Conservation (phyloP, 805 yeast species). For the Metschnikowia cubensis region DNA sequence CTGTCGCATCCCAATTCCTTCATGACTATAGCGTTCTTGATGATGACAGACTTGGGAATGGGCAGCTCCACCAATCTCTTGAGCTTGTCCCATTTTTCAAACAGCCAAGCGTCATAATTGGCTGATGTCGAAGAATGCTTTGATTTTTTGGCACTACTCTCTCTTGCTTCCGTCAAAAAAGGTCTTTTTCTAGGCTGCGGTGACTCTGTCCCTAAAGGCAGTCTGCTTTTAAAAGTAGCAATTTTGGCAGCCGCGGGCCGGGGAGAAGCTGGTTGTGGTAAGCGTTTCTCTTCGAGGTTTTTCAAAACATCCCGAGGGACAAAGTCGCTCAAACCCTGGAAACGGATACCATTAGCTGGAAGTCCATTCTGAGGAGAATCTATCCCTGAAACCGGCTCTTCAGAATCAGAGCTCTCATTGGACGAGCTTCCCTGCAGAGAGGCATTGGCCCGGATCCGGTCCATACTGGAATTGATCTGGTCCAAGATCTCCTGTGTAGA, state of each 20-base stretch:
- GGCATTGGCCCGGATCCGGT: conserved; percentile 5
- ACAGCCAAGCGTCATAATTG: conserved; percentile 23
- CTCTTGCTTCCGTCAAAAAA: background rate
- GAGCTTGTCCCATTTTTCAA: conserved; percentile 32
- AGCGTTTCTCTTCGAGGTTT: background rate
- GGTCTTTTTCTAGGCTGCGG: background rate
- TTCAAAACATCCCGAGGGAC: background rate
- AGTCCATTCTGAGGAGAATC: background rate
- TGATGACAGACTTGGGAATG: conserved; percentile 25
- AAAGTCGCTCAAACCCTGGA: conserved; percentile 2
- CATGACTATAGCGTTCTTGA: conserved; percentile 26
- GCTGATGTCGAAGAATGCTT: conserved; percentile 6
- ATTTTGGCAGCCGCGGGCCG: background rate
- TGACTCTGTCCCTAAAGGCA: background rate
- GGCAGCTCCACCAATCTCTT: conserved; percentile 26
- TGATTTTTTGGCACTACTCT: conserved; percentile 19
- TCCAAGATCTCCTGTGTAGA: conserved; percentile 21
- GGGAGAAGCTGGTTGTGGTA: background rate
- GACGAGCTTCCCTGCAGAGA: background rate
- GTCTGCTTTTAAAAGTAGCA: background rate
- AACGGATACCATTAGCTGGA: background rate
- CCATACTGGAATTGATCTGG: conserved; percentile 24
- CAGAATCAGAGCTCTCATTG: background rate
- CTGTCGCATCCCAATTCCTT: conserved; percentile 24
- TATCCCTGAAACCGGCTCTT: background rate